phyloP scores from a whole-genome alignment of 2,329 filamentous ascomycete genomes.

The Fusarium mangiferae region DNA sequence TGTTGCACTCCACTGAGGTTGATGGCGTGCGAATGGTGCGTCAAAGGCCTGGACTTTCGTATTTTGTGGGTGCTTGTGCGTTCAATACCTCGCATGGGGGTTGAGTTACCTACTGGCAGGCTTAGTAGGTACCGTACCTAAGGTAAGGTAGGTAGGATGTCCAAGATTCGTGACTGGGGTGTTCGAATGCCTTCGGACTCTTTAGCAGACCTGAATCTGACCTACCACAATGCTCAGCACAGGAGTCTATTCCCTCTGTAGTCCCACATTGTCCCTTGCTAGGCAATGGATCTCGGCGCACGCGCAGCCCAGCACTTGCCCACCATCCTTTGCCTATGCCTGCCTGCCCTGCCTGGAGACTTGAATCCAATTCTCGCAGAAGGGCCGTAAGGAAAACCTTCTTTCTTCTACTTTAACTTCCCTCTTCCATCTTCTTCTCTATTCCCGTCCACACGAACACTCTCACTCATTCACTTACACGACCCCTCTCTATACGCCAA shows the following conservation, averaged over 20 bases:
- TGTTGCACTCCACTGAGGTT: constrained; percentile 11
- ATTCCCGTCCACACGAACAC: neutral
- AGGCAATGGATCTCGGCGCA: constrained; percentile 21
- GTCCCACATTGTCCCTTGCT: constrained; percentile 29
- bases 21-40: constrained; percentile 38
- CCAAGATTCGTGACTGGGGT: constrained; percentile 21
- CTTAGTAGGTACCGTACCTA: no score
- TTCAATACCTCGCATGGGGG: neutral
- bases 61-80: constrained; percentile 29
- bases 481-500: neutral
- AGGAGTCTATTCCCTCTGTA: constrained; percentile 6
- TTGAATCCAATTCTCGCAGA: constrained; percentile 28
- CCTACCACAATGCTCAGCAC: constrained; percentile 25
- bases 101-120: constrained; percentile 13
- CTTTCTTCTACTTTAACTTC: constrained; percentile 9
- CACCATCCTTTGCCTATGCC: constrained; percentile 1
- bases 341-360: constrained; percentile 32
- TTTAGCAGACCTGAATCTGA: constrained; percentile 31
- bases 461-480: neutral
- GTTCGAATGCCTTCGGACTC: constrained; percentile 10
- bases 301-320: constrained; percentile 18
- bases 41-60: constrained; percentile 33
- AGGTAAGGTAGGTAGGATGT: no score
- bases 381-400: constrained; percentile 40
- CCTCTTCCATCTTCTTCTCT: constrained; percentile 25